A percentile compares a stretch with the other conserved stretches of the same genome.
Evolutionary conservation across 2,329 filamentous ascomycete genomes (phyloP).

Genomic region (Diplocarpon mali): DNA sequence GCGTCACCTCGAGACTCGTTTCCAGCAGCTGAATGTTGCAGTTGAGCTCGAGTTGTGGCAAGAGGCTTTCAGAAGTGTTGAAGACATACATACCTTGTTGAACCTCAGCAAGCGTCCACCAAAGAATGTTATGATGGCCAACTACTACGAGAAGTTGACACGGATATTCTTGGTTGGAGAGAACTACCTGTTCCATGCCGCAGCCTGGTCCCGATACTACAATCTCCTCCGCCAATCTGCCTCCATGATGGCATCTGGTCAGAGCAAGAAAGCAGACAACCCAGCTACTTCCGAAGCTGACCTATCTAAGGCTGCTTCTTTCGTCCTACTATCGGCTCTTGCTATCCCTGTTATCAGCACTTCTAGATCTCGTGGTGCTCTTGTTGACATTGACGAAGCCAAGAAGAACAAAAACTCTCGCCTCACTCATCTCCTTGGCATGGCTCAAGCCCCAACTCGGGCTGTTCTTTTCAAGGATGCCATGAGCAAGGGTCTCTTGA

Average conservation of each 20-base stretch:
- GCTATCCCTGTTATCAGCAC: constrained; percentile 99
- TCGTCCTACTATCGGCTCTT: constrained; percentile 86
- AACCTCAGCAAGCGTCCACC: constrained; percentile 95
- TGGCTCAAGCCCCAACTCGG: constrained; percentile 81
- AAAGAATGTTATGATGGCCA: constrained; percentile 99
- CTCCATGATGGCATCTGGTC: constrained; percentile 68
- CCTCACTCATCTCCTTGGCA: constrained; percentile 88
- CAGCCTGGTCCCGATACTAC: constrained; percentile 95
- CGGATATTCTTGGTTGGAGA: constrained; percentile 98
- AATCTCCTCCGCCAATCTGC: constrained; percentile 89
- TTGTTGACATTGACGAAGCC: constrained; percentile 93
- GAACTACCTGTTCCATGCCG: constrained; percentile 98
- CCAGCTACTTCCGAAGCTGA: constrained; percentile 81
- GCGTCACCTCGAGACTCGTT: constrained; percentile 93
- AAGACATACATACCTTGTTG: constrained; percentile 95
- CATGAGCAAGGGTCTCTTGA: constrained; percentile 85
- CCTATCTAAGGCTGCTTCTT: constrained; percentile 87
- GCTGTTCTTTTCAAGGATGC: constrained; percentile 90
- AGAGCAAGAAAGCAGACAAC: constrained; percentile 89
- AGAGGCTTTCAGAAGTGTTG: constrained; percentile 97
- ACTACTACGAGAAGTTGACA: constrained; percentile 99
- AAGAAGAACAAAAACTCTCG: constrained; percentile 98
- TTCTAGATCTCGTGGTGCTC: constrained; percentile 83
- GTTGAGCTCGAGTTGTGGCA: constrained; percentile 98
- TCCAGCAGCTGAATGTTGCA: constrained; percentile 95